phyloP scores from a whole-genome alignment of 768 basidiomycete genomes.

The Trametes villosa region DNA sequence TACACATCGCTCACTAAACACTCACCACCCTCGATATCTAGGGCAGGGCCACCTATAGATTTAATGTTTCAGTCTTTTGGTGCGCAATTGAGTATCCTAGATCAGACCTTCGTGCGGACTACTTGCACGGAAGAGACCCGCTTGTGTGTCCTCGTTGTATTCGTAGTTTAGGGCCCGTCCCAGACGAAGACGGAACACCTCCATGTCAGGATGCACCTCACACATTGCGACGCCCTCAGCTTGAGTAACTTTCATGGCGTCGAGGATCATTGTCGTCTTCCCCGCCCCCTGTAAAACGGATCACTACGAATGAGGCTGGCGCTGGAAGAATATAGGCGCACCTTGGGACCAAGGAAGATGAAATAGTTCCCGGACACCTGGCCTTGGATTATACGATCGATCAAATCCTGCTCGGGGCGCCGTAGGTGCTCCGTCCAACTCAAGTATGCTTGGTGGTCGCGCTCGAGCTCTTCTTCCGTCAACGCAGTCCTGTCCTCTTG shows the following conservation, averaged over 20 bases:
- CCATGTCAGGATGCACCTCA: conserved; percentile 87
- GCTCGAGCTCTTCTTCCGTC: conserved; percentile 29
- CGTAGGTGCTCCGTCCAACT: conserved; percentile 68
- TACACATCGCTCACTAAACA: background rate
- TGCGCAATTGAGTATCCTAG: background rate
- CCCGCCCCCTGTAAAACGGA: conserved; percentile 65
- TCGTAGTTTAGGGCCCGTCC: conserved; percentile 89
- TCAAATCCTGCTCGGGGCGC: conserved; percentile 72
- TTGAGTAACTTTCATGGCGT: conserved; percentile 73
- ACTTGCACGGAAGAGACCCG: conserved; percentile 76
- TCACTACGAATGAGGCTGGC: background rate
- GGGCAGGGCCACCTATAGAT: conserved; percentile 63
- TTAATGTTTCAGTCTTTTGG: conserved; percentile 4
- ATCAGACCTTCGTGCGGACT: conserved; percentile 77
- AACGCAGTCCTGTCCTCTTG: conserved; percentile 31
- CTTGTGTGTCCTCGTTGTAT: conserved; percentile 82
- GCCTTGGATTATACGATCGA: conserved; percentile 82
- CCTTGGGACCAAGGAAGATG: conserved; percentile 79
- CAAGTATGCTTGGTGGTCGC: conserved; percentile 46
- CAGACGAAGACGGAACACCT: conserved; percentile 83
- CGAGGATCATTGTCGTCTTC: conserved; percentile 83
- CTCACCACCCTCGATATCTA: conserved; percentile 81
- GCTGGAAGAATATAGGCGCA: conserved; percentile 30
- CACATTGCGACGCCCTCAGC: conserved; percentile 78
- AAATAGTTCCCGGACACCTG: conserved; percentile 73